Conservation (phyloP, 2,329 filamentous ascomycete species). For the Curvularia hawaiiensis region DNA sequence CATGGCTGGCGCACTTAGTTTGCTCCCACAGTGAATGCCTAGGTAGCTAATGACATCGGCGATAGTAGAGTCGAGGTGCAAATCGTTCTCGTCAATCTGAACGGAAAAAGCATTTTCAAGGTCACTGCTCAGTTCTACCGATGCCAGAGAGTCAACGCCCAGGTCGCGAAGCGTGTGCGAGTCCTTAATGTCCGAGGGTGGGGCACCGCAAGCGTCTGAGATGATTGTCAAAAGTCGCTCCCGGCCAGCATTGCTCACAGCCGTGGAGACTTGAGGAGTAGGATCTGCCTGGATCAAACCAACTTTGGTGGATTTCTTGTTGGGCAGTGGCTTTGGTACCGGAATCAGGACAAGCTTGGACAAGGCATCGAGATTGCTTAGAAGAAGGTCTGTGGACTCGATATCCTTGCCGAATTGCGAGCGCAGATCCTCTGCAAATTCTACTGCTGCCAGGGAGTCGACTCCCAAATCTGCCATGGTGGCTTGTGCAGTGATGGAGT, state of each 20-base stretch:
- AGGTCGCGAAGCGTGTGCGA: slow-evolving; percentile 12
- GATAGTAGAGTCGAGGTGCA: slow-evolving; percentile 1
- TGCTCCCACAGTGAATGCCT: neutral
- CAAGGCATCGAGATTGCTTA: neutral
- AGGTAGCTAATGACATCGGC: neutral
- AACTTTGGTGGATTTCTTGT: neutral
- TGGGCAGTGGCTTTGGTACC: neutral
- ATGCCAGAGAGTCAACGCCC: slow-evolving; percentile 21
- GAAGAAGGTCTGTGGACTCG: neutral
- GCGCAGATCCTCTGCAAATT: slow-evolving; percentile 1
- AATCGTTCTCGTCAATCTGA: neutral
- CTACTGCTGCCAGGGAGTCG: slow-evolving; percentile 4
- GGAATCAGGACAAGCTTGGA: neutral
- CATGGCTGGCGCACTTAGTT: neutral
- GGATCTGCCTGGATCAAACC: neutral
- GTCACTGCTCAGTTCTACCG: slow-evolving; percentile 4
- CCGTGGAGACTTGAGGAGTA: neutral
- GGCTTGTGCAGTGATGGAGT: slow-evolving; percentile 2
- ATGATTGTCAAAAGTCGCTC: slow-evolving; percentile 1
- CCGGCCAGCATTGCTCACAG: neutral
- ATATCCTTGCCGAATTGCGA: slow-evolving; percentile 6
- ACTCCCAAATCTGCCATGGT: slow-evolving; percentile 9
- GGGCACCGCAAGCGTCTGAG: slow-evolving; percentile 1
- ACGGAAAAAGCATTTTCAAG: slow-evolving; percentile 3
- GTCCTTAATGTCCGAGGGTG: slow-evolving; percentile 1